Base-by-base conservation (phyloP, 345 rosid genomes). In the Populus nigra region DNA sequence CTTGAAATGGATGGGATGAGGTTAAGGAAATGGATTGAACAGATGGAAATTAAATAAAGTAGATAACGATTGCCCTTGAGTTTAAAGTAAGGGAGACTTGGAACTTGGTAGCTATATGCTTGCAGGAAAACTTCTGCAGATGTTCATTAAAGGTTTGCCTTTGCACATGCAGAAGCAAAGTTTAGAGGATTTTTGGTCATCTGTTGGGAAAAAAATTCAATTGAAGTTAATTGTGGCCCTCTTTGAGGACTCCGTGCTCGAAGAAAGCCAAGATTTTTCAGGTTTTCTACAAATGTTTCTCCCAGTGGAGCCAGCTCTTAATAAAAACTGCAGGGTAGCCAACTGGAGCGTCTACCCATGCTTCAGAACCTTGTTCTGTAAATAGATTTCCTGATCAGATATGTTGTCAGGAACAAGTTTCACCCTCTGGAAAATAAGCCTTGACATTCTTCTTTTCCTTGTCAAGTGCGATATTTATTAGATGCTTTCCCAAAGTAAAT, bases 261-360 rank as follows among this genome's bases (percentile, higher is more conserved):
- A 68, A 87, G 77, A 73, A 88, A 65, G 41, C 85, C 80, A 36
- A 79, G 82, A 63, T 74, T 84, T 84, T 71, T 85, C 23, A 91
- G 79, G 79, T 89, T 91, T 67, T 70, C 62, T 20, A 89, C 36
- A 75, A 89, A 88, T 73, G 83, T 85, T 79, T 88, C 86, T 73
- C 90, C 95, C 49, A 7, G 12, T 27, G 27, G 95, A 86, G 76
- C 89, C 95, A 63, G 78, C 78, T 36, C 81, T 83, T 89, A 27
- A 89, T 87, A 79, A 91, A 91, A 29, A 91, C 85, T 65, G 93
- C 91, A 47, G 95, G 95, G 82, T 74, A 84, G 50, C 93, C 91
- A 4, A 91, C 27, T 57, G 90, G 92, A 75, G 95, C 87, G 43
- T 86, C 93, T 25, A 89, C 72, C 87, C 88, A 80, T 59, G 77